Percentiles rank a stretch among this genome's conserved stretches.
Conservation (phyloP, 805 yeast genomes). For the Candida mattraensis region DNA sequence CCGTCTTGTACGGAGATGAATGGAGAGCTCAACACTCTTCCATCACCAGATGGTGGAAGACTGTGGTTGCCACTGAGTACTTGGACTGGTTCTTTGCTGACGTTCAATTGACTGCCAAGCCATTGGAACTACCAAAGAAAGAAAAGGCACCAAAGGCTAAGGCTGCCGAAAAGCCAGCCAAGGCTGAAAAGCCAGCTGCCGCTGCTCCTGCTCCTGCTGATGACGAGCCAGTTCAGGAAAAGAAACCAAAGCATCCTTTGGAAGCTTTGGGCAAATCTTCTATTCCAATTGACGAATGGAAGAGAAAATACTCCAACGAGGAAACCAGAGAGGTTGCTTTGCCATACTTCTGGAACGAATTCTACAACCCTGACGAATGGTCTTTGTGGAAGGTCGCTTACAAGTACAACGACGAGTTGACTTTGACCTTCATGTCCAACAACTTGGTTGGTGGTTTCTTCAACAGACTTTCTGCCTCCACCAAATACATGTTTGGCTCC, state of each 20-base stretch:
- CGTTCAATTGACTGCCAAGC: constrained; percentile 61
- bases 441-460: constrained; percentile 98
- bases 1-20: constrained; percentile 45
- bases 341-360: constrained; percentile 96
- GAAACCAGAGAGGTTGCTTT: constrained; percentile 92
- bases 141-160: constrained; percentile 53
- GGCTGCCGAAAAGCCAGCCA: constrained; percentile 33
- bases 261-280: constrained; percentile 73
- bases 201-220: constrained; percentile 34
- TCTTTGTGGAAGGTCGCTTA: constrained; percentile 92
- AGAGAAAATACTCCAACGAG: constrained; percentile 94
- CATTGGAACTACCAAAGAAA: constrained; percentile 68
- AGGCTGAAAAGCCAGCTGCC: constrained; percentile 32
- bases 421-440: constrained; percentile 96
- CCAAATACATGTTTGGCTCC: constrained; percentile 92
- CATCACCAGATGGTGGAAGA: constrained; percentile 52
- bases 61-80: constrained; percentile 45
- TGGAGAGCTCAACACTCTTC: constrained; percentile 52
- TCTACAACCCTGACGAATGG: constrained; percentile 90
- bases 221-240: constrained; percentile 49
- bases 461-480: constrained; percentile 88
- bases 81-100: constrained; percentile 50
- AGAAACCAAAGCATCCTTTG: constrained; percentile 91
- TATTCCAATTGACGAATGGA: constrained; percentile 85
- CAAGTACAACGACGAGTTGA: constrained; percentile 97